Base-by-base conservation (phyloP, 805 yeast genomes). In the Metschnikowia cubensis region DNA sequence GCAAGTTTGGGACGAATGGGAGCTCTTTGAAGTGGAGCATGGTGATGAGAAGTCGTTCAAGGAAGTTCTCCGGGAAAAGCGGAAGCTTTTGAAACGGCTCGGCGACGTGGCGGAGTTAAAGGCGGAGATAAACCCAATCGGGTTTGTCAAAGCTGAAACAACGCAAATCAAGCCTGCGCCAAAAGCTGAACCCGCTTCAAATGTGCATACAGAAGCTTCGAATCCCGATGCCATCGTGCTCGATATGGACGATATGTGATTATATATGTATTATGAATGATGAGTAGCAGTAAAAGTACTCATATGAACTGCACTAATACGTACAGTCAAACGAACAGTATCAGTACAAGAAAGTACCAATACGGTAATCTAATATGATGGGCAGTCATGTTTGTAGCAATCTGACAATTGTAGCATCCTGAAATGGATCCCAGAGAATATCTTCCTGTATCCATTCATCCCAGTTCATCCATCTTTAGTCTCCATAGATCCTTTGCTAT, bases 41-140 rank as follows among this genome's bases (percentile, higher is more conserved):
- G 98, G 98, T 4, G 69, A 77, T 51, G 94, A 87, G 59, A 75
- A 74, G 3, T 79, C 86, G 0, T 89, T 79, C 64, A 89, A 86
- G 58, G 85, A 83, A 18, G 84, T 90, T 91, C 63, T 89, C 21
- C 68, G 84, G 42, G 70, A 72, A 53, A 85, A 83, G 61, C 74
- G 89, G 54, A 60, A 67, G 14, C 65, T 73, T 25, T 54, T 32
- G 45, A 56, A 62, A 6, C 62, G 64, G 13, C 51, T 52, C 15
- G 59, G 62, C 14, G 55, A 39, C 8, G 33, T 50, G 15, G 44
- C 50, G 1, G 54, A 49, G 11, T 33, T 38, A 43, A 56, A 54
- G 43, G 37, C 50, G 33, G 39, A 51, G n/a, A 54, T 58, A 29
- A 64, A 65, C 52, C 69, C 78, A 8, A 62, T 78, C 60, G 82